These are phyloP conservation scores for Rhizodiscina lignyota DNA, from an alignment of 495 filamentous ascomycete species.

Conservation along the genomic window DNA sequence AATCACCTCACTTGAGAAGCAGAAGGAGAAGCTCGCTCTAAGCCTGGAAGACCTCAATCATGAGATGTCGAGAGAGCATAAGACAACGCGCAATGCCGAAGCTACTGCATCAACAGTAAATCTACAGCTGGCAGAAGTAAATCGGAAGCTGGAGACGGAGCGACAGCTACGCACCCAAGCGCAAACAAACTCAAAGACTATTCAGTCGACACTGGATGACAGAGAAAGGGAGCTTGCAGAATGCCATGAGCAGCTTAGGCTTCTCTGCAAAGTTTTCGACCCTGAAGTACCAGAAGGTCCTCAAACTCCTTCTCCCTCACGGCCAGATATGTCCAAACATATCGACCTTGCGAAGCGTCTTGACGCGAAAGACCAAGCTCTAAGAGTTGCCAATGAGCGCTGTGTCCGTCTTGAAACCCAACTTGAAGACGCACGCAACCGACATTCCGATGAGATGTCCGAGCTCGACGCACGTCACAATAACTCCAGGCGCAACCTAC, in stretches of 20 bases:
- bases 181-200: slow-evolving; percentile 66
- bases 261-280: slow-evolving; percentile 73
- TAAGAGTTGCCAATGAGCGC: slow-evolving; percentile 73
- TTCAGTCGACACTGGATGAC: slow-evolving; percentile 61
- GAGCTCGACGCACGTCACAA: slow-evolving; percentile 58
- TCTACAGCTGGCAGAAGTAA: slow-evolving; percentile 74
- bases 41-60: slow-evolving; percentile 88
- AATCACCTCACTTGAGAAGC: slow-evolving; percentile 78
- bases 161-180: slow-evolving; percentile 71
- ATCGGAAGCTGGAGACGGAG: slow-evolving; percentile 80
- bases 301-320: slow-evolving; percentile 44
- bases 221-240: slow-evolving; percentile 65
- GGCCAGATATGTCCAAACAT: slow-evolving; percentile 36
- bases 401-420: slow-evolving; percentile 72
- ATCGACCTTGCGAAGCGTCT: slow-evolving; percentile 77
- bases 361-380: slow-evolving; percentile 71
- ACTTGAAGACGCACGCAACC: slow-evolving; percentile 56
- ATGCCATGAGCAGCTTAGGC: slow-evolving; percentile 59
- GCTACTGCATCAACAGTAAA: slow-evolving; percentile 70
- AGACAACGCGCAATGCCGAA: slow-evolving; percentile 80
- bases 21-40: slow-evolving; percentile 84
- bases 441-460: slow-evolving; percentile 54
- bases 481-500: slow-evolving; percentile 49
- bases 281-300: slow-evolving; percentile 47
- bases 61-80: slow-evolving; percentile 79